phyloP scores from a whole-genome alignment of 1,284 basidiomycete species.

The Tylopilus sp. region DNA sequence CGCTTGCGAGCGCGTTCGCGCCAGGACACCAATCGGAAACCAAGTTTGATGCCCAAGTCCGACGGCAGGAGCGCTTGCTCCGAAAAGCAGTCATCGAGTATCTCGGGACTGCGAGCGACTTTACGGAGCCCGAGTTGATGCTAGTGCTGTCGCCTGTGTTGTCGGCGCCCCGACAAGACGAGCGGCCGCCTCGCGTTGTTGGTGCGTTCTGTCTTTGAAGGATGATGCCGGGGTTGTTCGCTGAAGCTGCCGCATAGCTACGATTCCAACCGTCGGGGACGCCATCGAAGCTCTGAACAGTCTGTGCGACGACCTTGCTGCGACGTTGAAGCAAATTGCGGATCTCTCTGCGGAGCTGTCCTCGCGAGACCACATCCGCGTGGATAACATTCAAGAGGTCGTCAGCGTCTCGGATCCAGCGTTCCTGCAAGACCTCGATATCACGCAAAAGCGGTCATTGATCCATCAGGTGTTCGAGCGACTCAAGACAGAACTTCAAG shows the following conservation, averaged over 20 bases:
- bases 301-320: slow-evolving; percentile 56
- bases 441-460: slow-evolving; percentile 62
- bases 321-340: slow-evolving; percentile 62
- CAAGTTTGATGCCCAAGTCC: slow-evolving; percentile 56
- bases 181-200: slow-evolving; percentile 40
- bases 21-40: slow-evolving; percentile 51
- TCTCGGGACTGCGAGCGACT: slow-evolving; percentile 64
- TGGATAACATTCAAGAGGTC: slow-evolving; percentile 71
- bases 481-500: slow-evolving; percentile 42
- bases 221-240: not conserved
- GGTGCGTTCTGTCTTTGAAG: slow-evolving; percentile 27
- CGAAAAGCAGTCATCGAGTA: slow-evolving; percentile 62
- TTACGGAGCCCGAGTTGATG: slow-evolving; percentile 69
- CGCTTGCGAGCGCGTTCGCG: slow-evolving; percentile 50
- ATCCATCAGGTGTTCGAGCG: slow-evolving; percentile 57
- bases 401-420: slow-evolving; percentile 51
- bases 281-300: slow-evolving; percentile 66
- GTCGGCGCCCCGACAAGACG: slow-evolving; percentile 44
- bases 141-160: slow-evolving; percentile 62
- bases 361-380: slow-evolving; percentile 63
- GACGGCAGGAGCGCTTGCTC: slow-evolving; percentile 51
- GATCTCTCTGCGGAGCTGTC: slow-evolving; percentile 69
- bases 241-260: slow-evolving; percentile 40
- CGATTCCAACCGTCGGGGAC: slow-evolving; percentile 75
- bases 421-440: slow-evolving; percentile 60